Evolutionary conservation across 805 yeast genomes (phyloP).

Genomic region (Candida morakotiae): DNA sequence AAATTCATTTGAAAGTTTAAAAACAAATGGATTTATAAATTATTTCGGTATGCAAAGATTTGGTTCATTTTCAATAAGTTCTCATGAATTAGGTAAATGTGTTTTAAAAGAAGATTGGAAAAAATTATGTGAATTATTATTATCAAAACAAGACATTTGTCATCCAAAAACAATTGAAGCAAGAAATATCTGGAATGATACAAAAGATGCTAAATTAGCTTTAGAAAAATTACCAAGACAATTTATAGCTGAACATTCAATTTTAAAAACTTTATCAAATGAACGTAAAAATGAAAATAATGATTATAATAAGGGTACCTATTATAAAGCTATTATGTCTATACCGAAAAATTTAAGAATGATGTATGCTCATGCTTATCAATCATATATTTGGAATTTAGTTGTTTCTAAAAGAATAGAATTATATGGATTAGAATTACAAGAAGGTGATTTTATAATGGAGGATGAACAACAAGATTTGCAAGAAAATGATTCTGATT

Average conservation of each 20-base stretch:
- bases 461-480: slow-evolving; percentile 20
- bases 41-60: slow-evolving; percentile 98
- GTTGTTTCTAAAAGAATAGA: slow-evolving; percentile 76
- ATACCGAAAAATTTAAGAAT: slow-evolving; percentile 89
- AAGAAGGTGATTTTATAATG: slow-evolving; percentile 77
- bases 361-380: slow-evolving; percentile 97
- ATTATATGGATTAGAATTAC: slow-evolving; percentile 63
- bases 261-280: slow-evolving; percentile 57
- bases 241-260: slow-evolving; percentile 78
- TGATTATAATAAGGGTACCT: slow-evolving; percentile 50
- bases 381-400: slow-evolving; percentile 90
- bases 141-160: slow-evolving; percentile 82
- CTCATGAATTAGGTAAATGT: slow-evolving; percentile 78
- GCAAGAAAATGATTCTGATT: slow-evolving; percentile 32
- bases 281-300: slow-evolving; percentile 42
- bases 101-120: slow-evolving; percentile 74
- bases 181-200: slow-evolving; percentile 75
- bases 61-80: slow-evolving; percentile 91
- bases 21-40: slow-evolving; percentile 76
- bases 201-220: slow-evolving; percentile 62
- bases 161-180: slow-evolving; percentile 81
- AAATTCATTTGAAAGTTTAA: slow-evolving; percentile 54
- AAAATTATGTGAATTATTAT: slow-evolving; percentile 69
- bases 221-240: slow-evolving; percentile 78
- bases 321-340: slow-evolving; percentile 76